Conservation (phyloP, 2,329 filamentous ascomycete genomes). For the Didymella segeticola region DNA sequence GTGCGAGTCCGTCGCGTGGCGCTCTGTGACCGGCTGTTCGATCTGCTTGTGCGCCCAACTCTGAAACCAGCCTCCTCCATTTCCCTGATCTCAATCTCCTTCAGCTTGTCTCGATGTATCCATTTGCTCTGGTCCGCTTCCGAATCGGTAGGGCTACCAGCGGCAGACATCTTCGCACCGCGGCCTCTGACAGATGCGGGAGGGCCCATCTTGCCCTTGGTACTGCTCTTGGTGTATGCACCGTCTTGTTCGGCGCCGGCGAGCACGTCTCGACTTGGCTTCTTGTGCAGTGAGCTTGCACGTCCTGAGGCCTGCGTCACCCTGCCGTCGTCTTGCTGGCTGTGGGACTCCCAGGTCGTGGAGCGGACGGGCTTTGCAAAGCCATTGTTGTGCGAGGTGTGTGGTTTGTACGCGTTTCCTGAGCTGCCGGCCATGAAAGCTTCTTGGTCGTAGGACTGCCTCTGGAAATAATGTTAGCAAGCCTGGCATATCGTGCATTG, state of each 20-base stretch:
- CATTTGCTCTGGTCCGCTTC: conserved; percentile 71
- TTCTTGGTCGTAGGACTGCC: conserved; percentile 39
- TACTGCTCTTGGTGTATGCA: conserved; percentile 48
- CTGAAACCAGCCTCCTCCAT: conserved; percentile 77
- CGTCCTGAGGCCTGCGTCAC: conserved; percentile 44
- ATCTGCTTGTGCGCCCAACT: conserved; percentile 55
- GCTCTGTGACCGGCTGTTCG: conserved; percentile 48
- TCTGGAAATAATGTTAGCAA: conserved; percentile 38
- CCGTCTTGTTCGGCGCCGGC: conserved; percentile 55
- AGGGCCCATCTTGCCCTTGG: conserved; percentile 26
- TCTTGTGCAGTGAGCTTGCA: conserved; percentile 47
- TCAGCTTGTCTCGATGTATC: conserved; percentile 86
- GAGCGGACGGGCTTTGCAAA: conserved; percentile 38
- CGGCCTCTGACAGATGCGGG: conserved; percentile 14
- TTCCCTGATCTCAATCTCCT: conserved; percentile 80
- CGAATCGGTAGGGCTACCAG: conserved; percentile 22
- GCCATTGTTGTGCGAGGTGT: conserved; percentile 46
- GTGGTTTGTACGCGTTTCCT: conserved; percentile 37
- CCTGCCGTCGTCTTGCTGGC: conserved; percentile 34
- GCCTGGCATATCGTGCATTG: neutral
- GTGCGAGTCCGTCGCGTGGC: conserved; percentile 35
- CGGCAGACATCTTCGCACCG: conserved; percentile 37
- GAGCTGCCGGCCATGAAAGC: conserved; percentile 47
- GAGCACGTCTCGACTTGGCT: conserved; percentile 52
- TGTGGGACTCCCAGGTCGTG: conserved; percentile 41